These are phyloP conservation scores for Zhuliangozyma blackwelliae DNA, from an alignment of 1,139 yeast genomes.

Conservation along the genomic window DNA sequence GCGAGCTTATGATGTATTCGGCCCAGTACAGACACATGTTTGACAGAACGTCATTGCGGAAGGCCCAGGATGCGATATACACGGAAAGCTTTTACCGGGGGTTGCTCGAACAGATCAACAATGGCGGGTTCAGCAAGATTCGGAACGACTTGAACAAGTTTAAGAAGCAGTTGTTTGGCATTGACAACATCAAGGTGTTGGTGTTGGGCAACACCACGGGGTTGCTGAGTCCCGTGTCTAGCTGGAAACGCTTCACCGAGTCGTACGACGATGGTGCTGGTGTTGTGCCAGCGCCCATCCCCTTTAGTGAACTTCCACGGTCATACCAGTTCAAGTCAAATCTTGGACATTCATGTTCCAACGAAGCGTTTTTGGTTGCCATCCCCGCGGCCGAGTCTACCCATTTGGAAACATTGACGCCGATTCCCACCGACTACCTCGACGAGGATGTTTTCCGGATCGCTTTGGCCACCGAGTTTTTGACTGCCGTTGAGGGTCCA, in stretches of 20 bases:
- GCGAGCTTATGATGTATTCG: constrained; percentile 66
- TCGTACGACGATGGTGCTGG: constrained; percentile 8
- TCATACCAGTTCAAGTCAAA: constrained; percentile 52
- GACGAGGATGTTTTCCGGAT: constrained; percentile 69
- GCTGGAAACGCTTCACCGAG: constrained; percentile 53
- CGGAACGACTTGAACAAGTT: constrained; percentile 53
- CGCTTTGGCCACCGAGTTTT: constrained; percentile 68
- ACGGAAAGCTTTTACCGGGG: constrained; percentile 58
- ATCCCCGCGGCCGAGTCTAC: constrained; percentile 88
- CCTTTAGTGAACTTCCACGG: constrained; percentile 43
- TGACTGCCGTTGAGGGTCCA: constrained; percentile 93
- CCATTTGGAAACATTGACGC: constrained; percentile 59
- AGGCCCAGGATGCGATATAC: constrained; percentile 60
- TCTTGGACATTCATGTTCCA: constrained; percentile 50
- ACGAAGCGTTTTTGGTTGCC: constrained; percentile 60
- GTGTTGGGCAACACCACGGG: constrained; percentile 63
- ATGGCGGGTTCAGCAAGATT: constrained; percentile 47
- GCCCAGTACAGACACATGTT: constrained; percentile 51
- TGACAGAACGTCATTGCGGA: constrained; percentile 57
- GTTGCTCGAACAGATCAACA: constrained; percentile 47
- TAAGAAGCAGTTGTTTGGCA: constrained; percentile 51
- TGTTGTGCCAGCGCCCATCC: constrained; percentile 6
- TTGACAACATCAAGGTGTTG: constrained; percentile 62
- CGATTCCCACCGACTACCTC: constrained; percentile 60
- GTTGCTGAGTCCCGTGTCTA: constrained; percentile 50